Percentiles rank a stretch among this genome's conserved stretches.
These are phyloP conservation scores for Solanum stenotomum DNA, from an alignment of 257 asterid species.

Conservation along the genomic window DNA sequence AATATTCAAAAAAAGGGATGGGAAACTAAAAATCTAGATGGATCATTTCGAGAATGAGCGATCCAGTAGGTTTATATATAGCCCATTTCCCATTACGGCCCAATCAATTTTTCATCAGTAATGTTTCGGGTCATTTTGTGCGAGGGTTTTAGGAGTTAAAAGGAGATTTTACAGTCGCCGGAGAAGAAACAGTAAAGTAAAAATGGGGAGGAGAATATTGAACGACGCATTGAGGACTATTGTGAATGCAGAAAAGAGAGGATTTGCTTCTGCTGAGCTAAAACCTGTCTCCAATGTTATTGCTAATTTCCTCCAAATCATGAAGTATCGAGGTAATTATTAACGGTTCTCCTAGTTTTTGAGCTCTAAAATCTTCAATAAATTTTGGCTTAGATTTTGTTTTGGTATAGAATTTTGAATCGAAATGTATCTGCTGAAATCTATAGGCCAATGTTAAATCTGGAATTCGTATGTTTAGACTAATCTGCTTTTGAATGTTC, in stretches of 20 bases:
- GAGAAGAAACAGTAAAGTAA: not conserved
- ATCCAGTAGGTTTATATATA: not conserved
- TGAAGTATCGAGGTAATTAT: conserved; percentile 73
- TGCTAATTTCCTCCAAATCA: conserved; percentile 84
- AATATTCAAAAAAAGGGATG: not conserved
- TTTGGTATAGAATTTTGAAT: not conserved
- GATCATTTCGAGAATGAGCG: not conserved
- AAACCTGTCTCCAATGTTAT: conserved; percentile 69
- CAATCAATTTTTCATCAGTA: not conserved
- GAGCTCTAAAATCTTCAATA: not conserved
- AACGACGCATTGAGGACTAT: conserved; percentile 81
- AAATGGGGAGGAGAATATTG: conserved; percentile 84
- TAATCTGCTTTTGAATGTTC: not conserved
- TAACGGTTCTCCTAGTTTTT: not conserved
- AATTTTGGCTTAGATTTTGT: not conserved
- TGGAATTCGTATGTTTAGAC: not conserved
- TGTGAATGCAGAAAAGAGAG: conserved; percentile 88
- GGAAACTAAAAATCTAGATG: not conserved
- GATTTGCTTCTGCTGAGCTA: conserved; percentile 78
- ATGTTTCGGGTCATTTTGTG: not conserved
- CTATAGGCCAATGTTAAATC: not conserved
- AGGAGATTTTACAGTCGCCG: not conserved
- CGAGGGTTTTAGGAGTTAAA: not conserved
- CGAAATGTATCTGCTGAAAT: not conserved
- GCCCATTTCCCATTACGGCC: not conserved